These are phyloP conservation scores for Eucalyptus decipiens DNA, from an alignment of 345 rosid genomes.

Conservation along the genomic window DNA sequence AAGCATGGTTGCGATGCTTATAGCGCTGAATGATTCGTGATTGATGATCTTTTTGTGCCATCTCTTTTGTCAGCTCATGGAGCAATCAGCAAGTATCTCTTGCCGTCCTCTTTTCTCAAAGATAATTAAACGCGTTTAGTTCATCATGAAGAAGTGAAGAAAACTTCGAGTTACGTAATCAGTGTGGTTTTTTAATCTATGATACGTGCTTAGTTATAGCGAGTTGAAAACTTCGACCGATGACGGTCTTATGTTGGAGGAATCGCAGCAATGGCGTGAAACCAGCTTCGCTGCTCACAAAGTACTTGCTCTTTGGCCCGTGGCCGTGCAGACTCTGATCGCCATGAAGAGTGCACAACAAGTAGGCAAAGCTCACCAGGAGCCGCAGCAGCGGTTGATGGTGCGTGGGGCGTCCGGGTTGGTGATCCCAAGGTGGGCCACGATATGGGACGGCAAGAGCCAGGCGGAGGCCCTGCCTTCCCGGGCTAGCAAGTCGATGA, in stretches of 20 bases:
- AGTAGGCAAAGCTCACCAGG: slow-evolving; percentile 24
- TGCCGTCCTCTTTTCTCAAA: background rate
- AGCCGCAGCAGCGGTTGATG: slow-evolving; percentile 35
- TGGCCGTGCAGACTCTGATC: slow-evolving; percentile 6
- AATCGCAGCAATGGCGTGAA: slow-evolving; percentile 17
- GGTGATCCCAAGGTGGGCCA: slow-evolving; percentile 4
- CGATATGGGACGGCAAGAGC: slow-evolving; percentile 26
- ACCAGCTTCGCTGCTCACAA: slow-evolving; percentile 10
- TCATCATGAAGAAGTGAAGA: background rate
- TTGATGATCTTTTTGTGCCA: background rate
- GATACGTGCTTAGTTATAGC: background rate
- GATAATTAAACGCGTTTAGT: background rate
- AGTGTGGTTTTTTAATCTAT: background rate
- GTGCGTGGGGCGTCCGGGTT: slow-evolving; percentile 24
- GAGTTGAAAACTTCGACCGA: background rate
- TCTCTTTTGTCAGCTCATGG: too few relatives aligned
- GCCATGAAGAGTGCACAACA: background rate
- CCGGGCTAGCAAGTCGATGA: slow-evolving; percentile 17
- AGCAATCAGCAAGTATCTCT: too few relatives aligned
- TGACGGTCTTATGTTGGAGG: slow-evolving; percentile 20
- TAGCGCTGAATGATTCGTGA: background rate
- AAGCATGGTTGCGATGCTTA: background rate
- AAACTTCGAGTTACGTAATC: background rate
- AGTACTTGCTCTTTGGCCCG: slow-evolving; percentile 24
- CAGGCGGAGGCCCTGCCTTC: background rate